These are phyloP conservation scores for Triticum turgidum DNA, from an alignment of 176 grass and related monocot species.

Conservation along the genomic window DNA sequence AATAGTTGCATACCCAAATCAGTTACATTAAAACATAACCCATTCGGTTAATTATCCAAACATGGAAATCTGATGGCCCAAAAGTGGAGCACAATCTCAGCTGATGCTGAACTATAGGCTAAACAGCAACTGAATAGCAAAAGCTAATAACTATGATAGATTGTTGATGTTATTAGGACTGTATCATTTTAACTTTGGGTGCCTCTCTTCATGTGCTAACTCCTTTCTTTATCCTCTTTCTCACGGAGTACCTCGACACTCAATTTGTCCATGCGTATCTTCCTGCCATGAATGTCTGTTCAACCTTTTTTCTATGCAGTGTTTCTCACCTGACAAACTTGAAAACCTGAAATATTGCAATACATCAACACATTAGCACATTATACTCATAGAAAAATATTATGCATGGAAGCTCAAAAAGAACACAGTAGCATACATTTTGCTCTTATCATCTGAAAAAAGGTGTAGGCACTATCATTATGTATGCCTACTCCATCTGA, in stretches of 20 bases:
- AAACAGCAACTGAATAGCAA: constrained; percentile 27
- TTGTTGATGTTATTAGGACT: constrained; percentile 43
- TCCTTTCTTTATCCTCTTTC: constrained; percentile 81
- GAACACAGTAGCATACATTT: too few species aligned
- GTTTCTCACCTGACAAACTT: constrained; percentile 56
- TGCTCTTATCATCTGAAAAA: too few species aligned
- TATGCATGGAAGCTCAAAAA: too few species aligned
- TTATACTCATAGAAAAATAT: too few species aligned
- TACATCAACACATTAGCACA: too few species aligned
- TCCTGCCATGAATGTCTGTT: neutral
- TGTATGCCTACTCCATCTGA: too few species aligned
- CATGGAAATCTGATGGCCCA: constrained; percentile 1
- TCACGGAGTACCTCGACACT: constrained; percentile 58
- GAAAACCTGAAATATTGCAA: constrained; percentile 35
- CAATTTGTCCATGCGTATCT: constrained; percentile 61
- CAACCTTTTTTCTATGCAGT: constrained; percentile 32
- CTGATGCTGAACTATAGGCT: constrained; percentile 16
- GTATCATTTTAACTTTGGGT: constrained; percentile 85
- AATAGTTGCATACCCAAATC: neutral
- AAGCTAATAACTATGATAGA: neutral
- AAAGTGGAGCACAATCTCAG: constrained; percentile 28
- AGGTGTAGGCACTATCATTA: too few species aligned
- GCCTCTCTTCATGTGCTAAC: constrained; percentile 70
- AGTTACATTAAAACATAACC: neutral
- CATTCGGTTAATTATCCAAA: constrained; percentile 26